Evolutionary conservation across 495 filamentous ascomycete species (phyloP).

Genomic region (Cercophora newfieldiana): DNA sequence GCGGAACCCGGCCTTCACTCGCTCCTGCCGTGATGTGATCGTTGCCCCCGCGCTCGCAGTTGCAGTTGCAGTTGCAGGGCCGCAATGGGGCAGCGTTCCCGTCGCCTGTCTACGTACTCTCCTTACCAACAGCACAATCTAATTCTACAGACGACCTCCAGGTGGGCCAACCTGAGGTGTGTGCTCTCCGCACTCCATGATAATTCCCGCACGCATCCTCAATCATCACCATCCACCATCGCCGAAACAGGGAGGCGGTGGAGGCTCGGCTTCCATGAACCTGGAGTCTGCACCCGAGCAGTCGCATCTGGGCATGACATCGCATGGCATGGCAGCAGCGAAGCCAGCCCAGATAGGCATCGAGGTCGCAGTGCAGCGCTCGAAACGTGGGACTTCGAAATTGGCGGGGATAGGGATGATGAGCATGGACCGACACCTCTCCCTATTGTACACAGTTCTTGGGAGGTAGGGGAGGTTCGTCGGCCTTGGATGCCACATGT

Average conservation of each 20-base stretch:
- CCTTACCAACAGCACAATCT: background rate
- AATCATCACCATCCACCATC: background rate
- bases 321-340: background rate
- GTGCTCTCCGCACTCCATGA: background rate
- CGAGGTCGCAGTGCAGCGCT: background rate
- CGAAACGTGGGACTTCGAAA: background rate
- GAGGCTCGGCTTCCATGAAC: background rate
- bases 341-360: background rate
- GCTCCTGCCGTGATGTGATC: too few species aligned
- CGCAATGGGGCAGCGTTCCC: too few species aligned
- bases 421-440: background rate
- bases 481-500: background rate
- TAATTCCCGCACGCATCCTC: background rate
- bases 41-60: background rate
- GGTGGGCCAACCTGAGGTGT: too few species aligned
- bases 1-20: background rate
- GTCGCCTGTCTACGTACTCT: background rate
- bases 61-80: too few species aligned
- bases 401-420: background rate
- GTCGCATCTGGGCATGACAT: background rate
- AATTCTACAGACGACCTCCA: background rate
- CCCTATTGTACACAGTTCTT: too few species aligned
- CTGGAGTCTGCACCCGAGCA: background rate
- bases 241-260: background rate
- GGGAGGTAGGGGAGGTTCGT: background rate